Evolutionary conservation across 495 filamentous ascomycete species (phyloP), one percentile per base, ranked within the genome.

Genomic region (Elaphomyces granulatus): DNA sequence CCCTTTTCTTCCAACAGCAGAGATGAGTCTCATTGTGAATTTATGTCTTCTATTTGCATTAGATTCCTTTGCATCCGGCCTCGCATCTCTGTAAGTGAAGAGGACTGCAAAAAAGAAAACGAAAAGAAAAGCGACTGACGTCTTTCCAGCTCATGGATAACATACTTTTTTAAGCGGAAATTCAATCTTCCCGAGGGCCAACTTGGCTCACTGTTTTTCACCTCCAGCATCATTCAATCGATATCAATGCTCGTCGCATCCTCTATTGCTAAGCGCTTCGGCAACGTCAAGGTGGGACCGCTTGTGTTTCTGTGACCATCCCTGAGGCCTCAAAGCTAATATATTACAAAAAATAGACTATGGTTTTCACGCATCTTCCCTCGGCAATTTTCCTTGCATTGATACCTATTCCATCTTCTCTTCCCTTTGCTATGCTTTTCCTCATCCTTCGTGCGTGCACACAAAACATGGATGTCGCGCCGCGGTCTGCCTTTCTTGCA

Each of bases 311-410:
- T 19, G 9, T n/a, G n/a, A n/a, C n/a, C n/a, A n/a, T n/a, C n/a
- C n/a, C n/a, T n/a, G n/a, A n/a, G n/a, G n/a, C n/a, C n/a, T n/a
- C n/a, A n/a, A n/a, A n/a, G n/a, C 12, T 6, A 26, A 38, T n/a
- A n/a, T n/a, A n/a, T n/a, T n/a, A n/a, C n/a, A n/a, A n/a, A n/a
- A n/a, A n/a, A n/a, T 41, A 72, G 60, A 85, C 83, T 6, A 93
- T 93, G 83, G 81, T 88, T 20, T 85, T 84, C 48, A 86, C 83
- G 1, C 83, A 90, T 49, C 68, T 83, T 6, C 84, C 84, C 0
- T 84, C 80, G 1, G 71, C 82, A 6, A 61, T 86, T 34, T 78
- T 80, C 41, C 72, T 90, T 1, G 60, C 76, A 8, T 49, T 87
- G 19, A 78, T 92, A 38, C 75, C 81, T 0, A 46, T 81, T 12